Base-by-base conservation (phyloP, 2,329 filamentous ascomycete species). In the Botryotinia convoluta region DNA sequence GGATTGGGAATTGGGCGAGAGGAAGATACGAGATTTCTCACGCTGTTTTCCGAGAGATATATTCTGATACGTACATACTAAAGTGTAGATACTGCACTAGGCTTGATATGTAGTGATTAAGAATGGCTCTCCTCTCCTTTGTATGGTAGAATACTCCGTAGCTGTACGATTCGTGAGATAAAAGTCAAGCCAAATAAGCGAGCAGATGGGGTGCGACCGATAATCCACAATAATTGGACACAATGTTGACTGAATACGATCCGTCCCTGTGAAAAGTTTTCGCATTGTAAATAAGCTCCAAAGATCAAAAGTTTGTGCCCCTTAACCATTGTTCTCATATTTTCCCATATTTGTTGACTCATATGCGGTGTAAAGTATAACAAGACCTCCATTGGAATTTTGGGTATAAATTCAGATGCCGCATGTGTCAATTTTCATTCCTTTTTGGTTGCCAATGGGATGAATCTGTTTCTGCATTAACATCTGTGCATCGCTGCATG, bases 21-120 rank as follows among this genome's bases (percentile, higher is more conserved):
- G 65, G 16, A 32, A 57, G 65, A 69, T 69, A 69, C 65, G 65
- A 69, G 65, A 57, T 69, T 69, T 69, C 65, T n/a, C 48, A 69
- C 51, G 48, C 65, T 69, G 51, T 26, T 69, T 57, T 68, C 51
- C 51, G 12, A 42, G 65, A n/a, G 48, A 68, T 14, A 68, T 8
- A 22, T 68, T 57, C 48, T 68, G 32, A 68, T 68, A 29, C 62
- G 42, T 35, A 48, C n/a, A 61, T 37, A 12, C 26, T 45, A 35
- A 44, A 67, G 29, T 39, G 26, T 39, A 39, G 63, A 54, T 26
- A 9, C 14, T 65, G 18, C 22, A 29, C 44, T 51, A 62, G 37
- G 60, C 26, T 42, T 8, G 18, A 20, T 42, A 57, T 32, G 16
- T 51, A 57, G 22, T 22, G 48, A 51, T 57, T 51, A 63, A 39